Evolutionary conservation across 1,284 basidiomycete genomes (phyloP), one percentile per base, ranked within the genome.

Genomic region (Cryptococcus sp.): DNA sequence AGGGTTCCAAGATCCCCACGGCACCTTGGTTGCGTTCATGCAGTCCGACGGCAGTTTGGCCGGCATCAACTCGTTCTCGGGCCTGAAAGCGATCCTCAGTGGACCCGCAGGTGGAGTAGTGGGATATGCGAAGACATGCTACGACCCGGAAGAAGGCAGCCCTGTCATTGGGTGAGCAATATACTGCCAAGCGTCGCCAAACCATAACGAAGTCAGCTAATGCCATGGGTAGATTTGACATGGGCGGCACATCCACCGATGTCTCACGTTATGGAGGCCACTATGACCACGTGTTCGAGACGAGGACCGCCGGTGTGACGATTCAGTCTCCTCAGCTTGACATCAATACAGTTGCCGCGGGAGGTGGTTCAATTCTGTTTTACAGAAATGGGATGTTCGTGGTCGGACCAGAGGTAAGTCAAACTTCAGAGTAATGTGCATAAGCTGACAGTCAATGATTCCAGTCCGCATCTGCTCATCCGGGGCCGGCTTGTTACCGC

Each of bases 281-380:
- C 54, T 59, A 70, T 16, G 73, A 75, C 52, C 68, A 70, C 35
- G 69, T 76, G 1, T 70, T 69, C 23, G 72, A 76, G 63, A 92
- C 93, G 0, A 92, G 90, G 0, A 92, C 92, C 0, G 93, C 93
- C 0, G 91, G 91, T 58, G 65, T 70, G n/a, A 69, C 63, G 42
- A 67, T 70, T 16, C 67, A 69, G 53, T 60, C 64, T 5, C 67
- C 67, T 10, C 66, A 70, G 47, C 58, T 72, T 22, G 68, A 70
- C 52, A 70, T 72, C 68, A 71, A 73, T 46, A 77, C 75, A n/a
- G 77, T 78, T 11, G 78, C 78, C 2, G 78, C 78, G 0, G 78
- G 78, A 15, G 79, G 79, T 50, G 79, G 79, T 0, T 72, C 69
- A 10, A 55, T 70, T 25, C 62, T 80, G 5, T 75, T 73, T 39